phyloP scores from a whole-genome alignment of 192 early-diverging fungal species.

The Globomyces pollinis-pini region DNA sequence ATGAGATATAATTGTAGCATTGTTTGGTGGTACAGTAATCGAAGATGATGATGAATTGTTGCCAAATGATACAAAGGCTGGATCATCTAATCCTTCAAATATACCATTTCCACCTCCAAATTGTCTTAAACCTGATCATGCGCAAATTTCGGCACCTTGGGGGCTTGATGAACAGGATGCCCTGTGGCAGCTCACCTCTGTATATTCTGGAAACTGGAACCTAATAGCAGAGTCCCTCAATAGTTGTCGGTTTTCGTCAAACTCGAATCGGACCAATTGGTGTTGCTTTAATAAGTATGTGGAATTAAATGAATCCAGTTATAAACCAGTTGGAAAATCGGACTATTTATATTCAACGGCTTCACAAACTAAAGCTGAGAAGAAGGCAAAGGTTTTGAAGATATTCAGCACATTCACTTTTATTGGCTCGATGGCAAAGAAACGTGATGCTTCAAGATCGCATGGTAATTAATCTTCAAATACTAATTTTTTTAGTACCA shows the following conservation, averaged over 20 bases:
- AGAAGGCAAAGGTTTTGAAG: constrained; percentile 10
- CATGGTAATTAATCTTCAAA: constrained; percentile 7
- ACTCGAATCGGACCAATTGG: constrained; percentile 40
- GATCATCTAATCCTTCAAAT: too few species aligned
- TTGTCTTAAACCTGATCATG: constrained; percentile 1
- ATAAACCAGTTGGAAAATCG: constrained; percentile 32
- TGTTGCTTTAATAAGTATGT: constrained; percentile 20
- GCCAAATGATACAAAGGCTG: too few species aligned
- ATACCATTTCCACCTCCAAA: too few species aligned
- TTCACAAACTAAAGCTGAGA: constrained; percentile 52
- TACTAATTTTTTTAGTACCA: too few species aligned
- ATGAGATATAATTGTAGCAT: too few species aligned
- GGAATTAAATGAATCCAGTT: constrained; percentile 1
- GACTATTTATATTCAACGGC: constrained; percentile 22
- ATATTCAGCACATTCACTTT: constrained; percentile 18
- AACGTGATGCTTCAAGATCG: constrained; percentile 7
- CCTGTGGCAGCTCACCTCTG: constrained; percentile 20
- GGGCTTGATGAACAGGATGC: constrained; percentile 33
- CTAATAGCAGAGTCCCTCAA: constrained; percentile 10
- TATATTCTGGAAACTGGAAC: constrained; percentile 12
- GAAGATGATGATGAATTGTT: too few species aligned
- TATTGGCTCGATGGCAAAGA: constrained; percentile 10
- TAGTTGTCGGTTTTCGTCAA: constrained; percentile 19
- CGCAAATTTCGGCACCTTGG: constrained; percentile 21
- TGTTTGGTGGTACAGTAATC: too few species aligned